Percentiles rank a stretch among this genome's conserved stretches.
Conservation (phyloP, 2,329 filamentous ascomycete genomes). For the Pseudopithomyces maydicus region DNA sequence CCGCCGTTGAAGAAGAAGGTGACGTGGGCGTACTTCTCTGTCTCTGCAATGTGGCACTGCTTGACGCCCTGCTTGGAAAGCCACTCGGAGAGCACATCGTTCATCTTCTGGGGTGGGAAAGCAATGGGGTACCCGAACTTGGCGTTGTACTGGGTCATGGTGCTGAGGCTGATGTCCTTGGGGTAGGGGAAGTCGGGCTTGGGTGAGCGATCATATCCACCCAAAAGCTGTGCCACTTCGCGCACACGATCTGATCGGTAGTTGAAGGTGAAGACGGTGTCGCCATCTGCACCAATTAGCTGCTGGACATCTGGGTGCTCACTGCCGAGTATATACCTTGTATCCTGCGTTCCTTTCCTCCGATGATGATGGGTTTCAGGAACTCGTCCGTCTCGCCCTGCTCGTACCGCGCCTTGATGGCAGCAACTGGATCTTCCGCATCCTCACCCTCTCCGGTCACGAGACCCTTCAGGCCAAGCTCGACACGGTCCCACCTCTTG, state of each 20-base stretch:
- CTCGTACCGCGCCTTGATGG: slow-evolving; percentile 85
- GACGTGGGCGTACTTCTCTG: slow-evolving; percentile 98
- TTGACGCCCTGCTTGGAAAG: slow-evolving; percentile 85
- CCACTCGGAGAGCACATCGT: slow-evolving; percentile 97
- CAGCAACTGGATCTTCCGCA: slow-evolving; percentile 81
- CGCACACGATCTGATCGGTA: slow-evolving; percentile 98
- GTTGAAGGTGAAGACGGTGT: slow-evolving; percentile 99
- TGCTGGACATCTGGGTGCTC: slow-evolving; percentile 34
- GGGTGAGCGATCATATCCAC: slow-evolving; percentile 88
- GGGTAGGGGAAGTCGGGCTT: slow-evolving; percentile 92
- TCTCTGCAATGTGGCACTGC: slow-evolving; percentile 97
- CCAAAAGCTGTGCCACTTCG: slow-evolving; percentile 93
- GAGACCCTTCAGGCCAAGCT: slow-evolving; percentile 86
- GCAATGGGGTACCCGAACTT: slow-evolving; percentile 92
- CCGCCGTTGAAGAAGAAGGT: slow-evolving; percentile 99
- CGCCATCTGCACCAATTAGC: slow-evolving; percentile 67
- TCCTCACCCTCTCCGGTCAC: slow-evolving; percentile 85
- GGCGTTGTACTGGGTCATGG: slow-evolving; percentile 98
- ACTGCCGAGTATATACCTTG: slow-evolving; percentile 63
- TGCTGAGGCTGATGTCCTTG: slow-evolving; percentile 83
- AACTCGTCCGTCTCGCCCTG: slow-evolving; percentile 95
- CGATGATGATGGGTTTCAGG: slow-evolving; percentile 94
- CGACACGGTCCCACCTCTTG: slow-evolving; percentile 96
- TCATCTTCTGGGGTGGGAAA: slow-evolving; percentile 94
- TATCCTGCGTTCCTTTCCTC: slow-evolving; percentile 82